These are phyloP conservation scores for Aspergillus felis DNA, from an alignment of 2,329 filamentous ascomycete genomes.

Conservation along the genomic window DNA sequence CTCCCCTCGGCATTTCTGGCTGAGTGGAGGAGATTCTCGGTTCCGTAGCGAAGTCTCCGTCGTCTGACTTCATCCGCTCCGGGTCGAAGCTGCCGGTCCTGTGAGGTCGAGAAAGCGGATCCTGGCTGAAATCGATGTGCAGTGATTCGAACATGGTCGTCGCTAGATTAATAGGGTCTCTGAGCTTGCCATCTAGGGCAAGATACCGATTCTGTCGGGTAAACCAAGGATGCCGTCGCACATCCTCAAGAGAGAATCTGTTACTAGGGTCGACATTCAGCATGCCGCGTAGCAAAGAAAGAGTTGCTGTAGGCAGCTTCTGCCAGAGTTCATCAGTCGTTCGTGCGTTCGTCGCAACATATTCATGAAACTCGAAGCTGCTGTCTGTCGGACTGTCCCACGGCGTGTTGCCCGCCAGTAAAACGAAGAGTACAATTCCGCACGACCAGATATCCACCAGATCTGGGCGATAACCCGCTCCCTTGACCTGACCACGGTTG, in stretches of 20 bases:
- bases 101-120: slow-evolving; percentile 51
- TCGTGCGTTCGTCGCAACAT: slow-evolving; percentile 71
- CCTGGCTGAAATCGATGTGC: slow-evolving; percentile 77
- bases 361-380: slow-evolving; percentile 91
- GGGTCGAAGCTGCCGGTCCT: slow-evolving; percentile 33
- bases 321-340: slow-evolving; percentile 84
- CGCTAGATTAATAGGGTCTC: slow-evolving; percentile 79
- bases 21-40: slow-evolving; percentile 72
- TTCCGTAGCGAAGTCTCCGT: slow-evolving; percentile 36
- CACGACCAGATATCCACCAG: slow-evolving; percentile 95
- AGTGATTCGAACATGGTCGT: slow-evolving; percentile 91
- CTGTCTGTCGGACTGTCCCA: slow-evolving; percentile 88
- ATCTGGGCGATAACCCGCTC: slow-evolving; percentile 58
- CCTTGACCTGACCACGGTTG: slow-evolving; percentile 47
- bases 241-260: slow-evolving; percentile 80
- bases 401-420: slow-evolving; percentile 92
- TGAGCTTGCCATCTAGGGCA: slow-evolving; percentile 66
- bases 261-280: slow-evolving; percentile 71
- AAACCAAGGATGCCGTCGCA: slow-evolving; percentile 93
- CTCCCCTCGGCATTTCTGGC: slow-evolving; percentile 71
- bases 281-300: slow-evolving; percentile 89
- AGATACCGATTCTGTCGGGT: slow-evolving; percentile 77
- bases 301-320: slow-evolving; percentile 66
- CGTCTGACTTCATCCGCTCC: slow-evolving; percentile 69
- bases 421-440: slow-evolving; percentile 93